Evolutionary conservation across 2,329 filamentous ascomycete species (phyloP).

Genomic region (Pestalotiopsis sp.): DNA sequence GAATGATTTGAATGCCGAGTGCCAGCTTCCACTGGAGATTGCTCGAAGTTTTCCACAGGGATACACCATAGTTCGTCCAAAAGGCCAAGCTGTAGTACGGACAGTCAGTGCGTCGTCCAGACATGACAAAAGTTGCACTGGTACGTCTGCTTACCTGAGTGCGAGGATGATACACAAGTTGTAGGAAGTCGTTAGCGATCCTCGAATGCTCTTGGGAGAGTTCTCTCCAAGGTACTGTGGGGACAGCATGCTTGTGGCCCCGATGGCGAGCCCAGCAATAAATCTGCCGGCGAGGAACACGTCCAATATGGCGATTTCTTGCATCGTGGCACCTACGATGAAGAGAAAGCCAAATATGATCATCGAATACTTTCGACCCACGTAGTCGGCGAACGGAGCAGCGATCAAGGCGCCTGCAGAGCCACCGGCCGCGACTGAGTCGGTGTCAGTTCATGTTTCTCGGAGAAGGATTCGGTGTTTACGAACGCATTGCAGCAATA

Average conservation of each 20-base stretch:
- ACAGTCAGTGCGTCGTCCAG: neutral
- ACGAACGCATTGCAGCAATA: slow-evolving; percentile 35
- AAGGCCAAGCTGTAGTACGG: slow-evolving; percentile 22
- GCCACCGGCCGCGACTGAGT: slow-evolving; percentile 36
- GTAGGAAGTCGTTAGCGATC: slow-evolving; percentile 41
- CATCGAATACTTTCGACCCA: slow-evolving; percentile 38
- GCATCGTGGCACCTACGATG: slow-evolving; percentile 34
- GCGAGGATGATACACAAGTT: slow-evolving; percentile 41
- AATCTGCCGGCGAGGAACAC: slow-evolving; percentile 39
- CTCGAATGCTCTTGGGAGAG: slow-evolving; percentile 40
- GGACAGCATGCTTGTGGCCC: slow-evolving; percentile 38
- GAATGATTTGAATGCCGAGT: slow-evolving; percentile 40
- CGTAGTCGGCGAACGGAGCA: slow-evolving; percentile 37
- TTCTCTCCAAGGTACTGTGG: slow-evolving; percentile 44
- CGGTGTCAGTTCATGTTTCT: neutral
- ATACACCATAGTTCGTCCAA: slow-evolving; percentile 29
- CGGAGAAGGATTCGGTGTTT: too few relatives aligned
- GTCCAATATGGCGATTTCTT: slow-evolving; percentile 36
- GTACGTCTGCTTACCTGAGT: slow-evolving; percentile 17
- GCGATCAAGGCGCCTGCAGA: slow-evolving; percentile 38
- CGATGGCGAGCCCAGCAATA: slow-evolving; percentile 37
- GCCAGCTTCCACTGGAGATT: slow-evolving; percentile 38
- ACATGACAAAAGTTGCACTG: fast-evolving
- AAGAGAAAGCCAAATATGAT: slow-evolving; percentile 34
- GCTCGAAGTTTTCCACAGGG: slow-evolving; percentile 19